These are phyloP conservation scores for Ceratobasidium sp. DNA, from an alignment of 1,284 basidiomycete genomes.

Conservation along the genomic window DNA sequence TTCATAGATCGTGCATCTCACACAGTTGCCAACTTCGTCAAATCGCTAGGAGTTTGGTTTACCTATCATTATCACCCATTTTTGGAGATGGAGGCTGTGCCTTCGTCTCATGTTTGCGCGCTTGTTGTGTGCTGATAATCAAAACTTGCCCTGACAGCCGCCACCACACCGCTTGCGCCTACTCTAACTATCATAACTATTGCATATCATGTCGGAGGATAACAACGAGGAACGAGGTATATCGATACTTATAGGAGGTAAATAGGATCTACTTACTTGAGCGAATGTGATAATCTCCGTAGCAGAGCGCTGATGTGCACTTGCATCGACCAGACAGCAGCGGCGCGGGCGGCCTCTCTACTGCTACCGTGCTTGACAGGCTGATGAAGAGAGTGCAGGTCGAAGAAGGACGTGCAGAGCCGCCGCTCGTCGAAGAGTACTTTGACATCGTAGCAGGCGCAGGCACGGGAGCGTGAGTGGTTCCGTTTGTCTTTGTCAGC, in stretches of 20 bases:
- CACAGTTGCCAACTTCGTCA: no score
- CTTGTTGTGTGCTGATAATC: no score
- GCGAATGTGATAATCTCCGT: no score
- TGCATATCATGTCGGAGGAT: background rate
- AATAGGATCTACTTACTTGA: background rate
- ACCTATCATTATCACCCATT: no score
- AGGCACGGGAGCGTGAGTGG: background rate
- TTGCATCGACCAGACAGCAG: slow-evolving; percentile 17
- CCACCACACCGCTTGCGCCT: no score
- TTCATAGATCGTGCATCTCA: no score
- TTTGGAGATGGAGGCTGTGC: no score
- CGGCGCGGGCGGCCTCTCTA: slow-evolving; percentile 32
- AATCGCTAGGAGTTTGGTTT: no score
- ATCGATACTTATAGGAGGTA: background rate
- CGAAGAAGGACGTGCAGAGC: background rate
- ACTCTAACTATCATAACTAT: background rate
- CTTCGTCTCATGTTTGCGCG: no score
- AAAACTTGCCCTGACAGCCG: no score
- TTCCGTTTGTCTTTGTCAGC: background rate
- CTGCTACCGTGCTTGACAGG: background rate
- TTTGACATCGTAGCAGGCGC: slow-evolving; percentile 23
- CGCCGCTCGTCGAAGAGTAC: background rate
- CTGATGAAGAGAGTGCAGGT: slow-evolving; percentile 4
- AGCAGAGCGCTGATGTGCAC: background rate
- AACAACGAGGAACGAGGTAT: background rate